These are phyloP conservation scores for Candida mattraensis DNA, from an alignment of 805 yeast genomes.

Conservation along the genomic window DNA sequence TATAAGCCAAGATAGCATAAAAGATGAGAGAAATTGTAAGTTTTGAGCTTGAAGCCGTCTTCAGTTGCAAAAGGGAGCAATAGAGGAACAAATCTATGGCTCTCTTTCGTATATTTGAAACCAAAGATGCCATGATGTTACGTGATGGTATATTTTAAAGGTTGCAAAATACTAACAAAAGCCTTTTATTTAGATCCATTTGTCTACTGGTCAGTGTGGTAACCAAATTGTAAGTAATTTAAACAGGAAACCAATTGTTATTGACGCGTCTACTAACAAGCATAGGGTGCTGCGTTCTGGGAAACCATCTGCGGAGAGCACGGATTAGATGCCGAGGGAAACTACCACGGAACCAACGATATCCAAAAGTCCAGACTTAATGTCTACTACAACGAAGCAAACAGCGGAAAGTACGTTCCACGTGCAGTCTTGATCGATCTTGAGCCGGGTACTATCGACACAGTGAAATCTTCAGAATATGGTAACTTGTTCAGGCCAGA, in stretches of 20 bases:
- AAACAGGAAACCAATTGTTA: slow-evolving; percentile 1
- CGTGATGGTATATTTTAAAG: no score
- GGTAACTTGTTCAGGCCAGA: slow-evolving; percentile 92
- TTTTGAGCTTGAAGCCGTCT: slow-evolving; percentile 4
- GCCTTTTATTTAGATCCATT: slow-evolving; percentile 70
- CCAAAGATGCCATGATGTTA: no score
- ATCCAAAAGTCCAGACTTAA: slow-evolving; percentile 55
- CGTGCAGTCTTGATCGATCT: slow-evolving; percentile 90
- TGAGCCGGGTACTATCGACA: slow-evolving; percentile 92
- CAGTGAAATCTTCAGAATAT: slow-evolving; percentile 74
- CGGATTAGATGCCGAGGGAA: slow-evolving; percentile 74
- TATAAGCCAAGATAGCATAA: neutral
- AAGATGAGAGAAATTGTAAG: slow-evolving; percentile 36
- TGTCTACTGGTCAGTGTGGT: slow-evolving; percentile 98
- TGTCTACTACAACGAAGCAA: slow-evolving; percentile 87
- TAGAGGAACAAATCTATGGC: no score
- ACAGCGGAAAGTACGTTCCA: slow-evolving; percentile 87
- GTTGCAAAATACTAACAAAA: slow-evolving; percentile 14
- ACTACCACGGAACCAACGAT: slow-evolving; percentile 60
- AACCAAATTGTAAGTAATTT: slow-evolving; percentile 76
- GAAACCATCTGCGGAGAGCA: slow-evolving; percentile 89
- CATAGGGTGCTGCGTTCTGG: slow-evolving; percentile 88
- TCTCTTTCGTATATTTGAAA: no score
- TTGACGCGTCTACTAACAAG: slow-evolving; percentile 14
- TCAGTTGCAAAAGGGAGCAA: no score